Percentiles rank a stretch among this genome's conserved stretches.
Conservation (phyloP, 2,329 filamentous ascomycete species). For the Fusarium beomiforme region DNA sequence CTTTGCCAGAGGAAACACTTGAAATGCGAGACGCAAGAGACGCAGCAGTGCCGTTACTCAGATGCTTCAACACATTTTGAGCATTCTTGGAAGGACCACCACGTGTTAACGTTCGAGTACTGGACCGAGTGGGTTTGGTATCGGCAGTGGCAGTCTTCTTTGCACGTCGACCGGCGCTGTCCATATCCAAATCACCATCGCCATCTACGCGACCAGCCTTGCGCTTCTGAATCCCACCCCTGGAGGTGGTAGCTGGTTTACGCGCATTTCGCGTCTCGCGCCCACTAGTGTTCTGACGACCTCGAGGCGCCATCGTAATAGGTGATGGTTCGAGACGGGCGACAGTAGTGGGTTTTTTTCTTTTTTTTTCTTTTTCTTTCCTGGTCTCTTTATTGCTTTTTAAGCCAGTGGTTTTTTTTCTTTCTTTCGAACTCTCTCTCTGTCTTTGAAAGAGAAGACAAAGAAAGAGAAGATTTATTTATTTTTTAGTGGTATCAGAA, state of each 20-base stretch:
- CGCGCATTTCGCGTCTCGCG: conserved; percentile 47
- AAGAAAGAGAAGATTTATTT: not conserved
- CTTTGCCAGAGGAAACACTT: conserved; percentile 41
- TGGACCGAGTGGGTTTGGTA: conserved; percentile 43
- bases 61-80: conserved; percentile 56
- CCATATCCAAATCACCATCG: conserved; percentile 71
- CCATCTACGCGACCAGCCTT: conserved; percentile 56
- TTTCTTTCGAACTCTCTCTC: not conserved
- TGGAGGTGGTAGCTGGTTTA: conserved; percentile 46
- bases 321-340: not conserved
- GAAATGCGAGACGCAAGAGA: conserved; percentile 49
- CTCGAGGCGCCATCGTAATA: conserved; percentile 49
- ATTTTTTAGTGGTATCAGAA: conserved; percentile 8
- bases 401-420: not conserved
- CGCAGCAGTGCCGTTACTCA: conserved; percentile 49
- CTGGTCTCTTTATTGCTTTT: not conserved
- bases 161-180: conserved; percentile 50
- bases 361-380: not conserved
- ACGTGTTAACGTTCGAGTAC: conserved; percentile 42
- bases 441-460: not conserved
- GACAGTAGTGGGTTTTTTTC: not conserved
- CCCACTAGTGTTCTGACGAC: conserved; percentile 42
- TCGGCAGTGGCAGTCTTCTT: conserved; percentile 45
- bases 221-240: conserved; percentile 64
- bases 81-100: conserved; percentile 51